Conservation (phyloP, 495 filamentous ascomycete species). For the Elaphomyces granulatus region DNA sequence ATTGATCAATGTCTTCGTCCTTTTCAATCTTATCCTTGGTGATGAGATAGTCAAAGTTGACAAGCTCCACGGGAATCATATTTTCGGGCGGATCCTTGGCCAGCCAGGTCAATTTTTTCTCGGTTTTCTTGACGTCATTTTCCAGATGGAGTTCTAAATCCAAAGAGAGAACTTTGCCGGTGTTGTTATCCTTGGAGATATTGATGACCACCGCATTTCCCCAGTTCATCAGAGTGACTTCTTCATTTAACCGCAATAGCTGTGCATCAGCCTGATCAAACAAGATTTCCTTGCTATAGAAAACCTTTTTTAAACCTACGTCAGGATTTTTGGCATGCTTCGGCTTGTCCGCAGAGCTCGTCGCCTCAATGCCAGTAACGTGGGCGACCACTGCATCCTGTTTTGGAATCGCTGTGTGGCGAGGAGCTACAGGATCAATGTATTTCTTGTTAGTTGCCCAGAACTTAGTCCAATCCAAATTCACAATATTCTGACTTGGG, state of each 20-base stretch:
- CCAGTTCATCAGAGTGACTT: constrained; percentile 94
- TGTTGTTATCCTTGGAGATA: constrained; percentile 34
- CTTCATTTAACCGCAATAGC: constrained; percentile 68
- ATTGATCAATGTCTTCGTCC: constrained; percentile 68
- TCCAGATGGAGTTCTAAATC: constrained; percentile 70
- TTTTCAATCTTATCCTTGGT: constrained; percentile 81
- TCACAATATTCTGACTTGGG: constrained; percentile 73
- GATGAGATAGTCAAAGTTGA: constrained; percentile 84
- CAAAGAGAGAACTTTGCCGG: constrained; percentile 47
- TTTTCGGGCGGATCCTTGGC: constrained; percentile 51
- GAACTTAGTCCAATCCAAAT: constrained; percentile 81
- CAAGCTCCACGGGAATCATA: constrained; percentile 66
- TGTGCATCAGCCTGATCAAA: constrained; percentile 80
- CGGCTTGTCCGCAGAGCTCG: constrained; percentile 57
- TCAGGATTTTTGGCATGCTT: constrained; percentile 78
- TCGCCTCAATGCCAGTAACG: constrained; percentile 51
- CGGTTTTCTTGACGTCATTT: constrained; percentile 85
- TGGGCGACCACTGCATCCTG: constrained; percentile 52
- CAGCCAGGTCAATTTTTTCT: constrained; percentile 92
- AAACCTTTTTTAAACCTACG: constrained; percentile 72
- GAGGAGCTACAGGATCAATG: constrained; percentile 75
- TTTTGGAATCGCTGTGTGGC: constrained; percentile 66
- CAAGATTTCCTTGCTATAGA: constrained; percentile 53
- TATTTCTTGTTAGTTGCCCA: constrained; percentile 95
- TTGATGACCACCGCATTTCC: constrained; percentile 79